Conservation (phyloP, 768 basidiomycete species). For the Mycena galopus region DNA sequence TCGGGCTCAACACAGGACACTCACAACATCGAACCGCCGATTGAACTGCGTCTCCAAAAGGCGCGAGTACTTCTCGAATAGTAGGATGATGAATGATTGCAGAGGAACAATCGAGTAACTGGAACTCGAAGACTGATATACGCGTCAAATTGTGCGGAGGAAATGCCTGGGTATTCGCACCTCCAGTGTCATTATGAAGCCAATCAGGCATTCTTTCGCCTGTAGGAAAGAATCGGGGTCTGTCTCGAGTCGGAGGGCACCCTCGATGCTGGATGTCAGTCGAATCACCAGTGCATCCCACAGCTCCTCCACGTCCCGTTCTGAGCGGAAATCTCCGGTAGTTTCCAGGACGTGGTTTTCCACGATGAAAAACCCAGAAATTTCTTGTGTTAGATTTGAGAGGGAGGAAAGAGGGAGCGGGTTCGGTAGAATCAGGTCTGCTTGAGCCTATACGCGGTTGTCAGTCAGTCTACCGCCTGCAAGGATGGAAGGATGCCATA, state of each 20-base stretch:
- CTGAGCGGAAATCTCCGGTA: conserved; percentile 90
- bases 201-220: conserved; percentile 86
- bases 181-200: conserved; percentile 94
- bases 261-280: conserved; percentile 79
- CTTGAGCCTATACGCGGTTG: conserved; percentile 82
- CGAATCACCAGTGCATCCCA: conserved; percentile 90
- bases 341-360: conserved; percentile 93
- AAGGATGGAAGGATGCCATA: conserved; percentile 41
- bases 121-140: conserved; percentile 69
- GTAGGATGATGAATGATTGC: conserved; percentile 84
- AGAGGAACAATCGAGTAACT: conserved; percentile 88
- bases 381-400: conserved; percentile 87
- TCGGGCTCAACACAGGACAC: conserved; percentile 44
- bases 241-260: conserved; percentile 77
- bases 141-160: neutral
- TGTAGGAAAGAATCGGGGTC: conserved; percentile 86
- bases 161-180: conserved; percentile 56
- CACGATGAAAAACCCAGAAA: conserved; percentile 97
- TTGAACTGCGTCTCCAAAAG: conserved; percentile 87
- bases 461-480: neutral
- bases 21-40: conserved; percentile 83
- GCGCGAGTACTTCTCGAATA: conserved; percentile 92
- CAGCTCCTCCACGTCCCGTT: conserved; percentile 92
- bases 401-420: conserved; percentile 78
- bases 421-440: conserved; percentile 89